Conservation (phyloP, 139 green algal species). For the Chlamydomonas sphaeroides region DNA sequence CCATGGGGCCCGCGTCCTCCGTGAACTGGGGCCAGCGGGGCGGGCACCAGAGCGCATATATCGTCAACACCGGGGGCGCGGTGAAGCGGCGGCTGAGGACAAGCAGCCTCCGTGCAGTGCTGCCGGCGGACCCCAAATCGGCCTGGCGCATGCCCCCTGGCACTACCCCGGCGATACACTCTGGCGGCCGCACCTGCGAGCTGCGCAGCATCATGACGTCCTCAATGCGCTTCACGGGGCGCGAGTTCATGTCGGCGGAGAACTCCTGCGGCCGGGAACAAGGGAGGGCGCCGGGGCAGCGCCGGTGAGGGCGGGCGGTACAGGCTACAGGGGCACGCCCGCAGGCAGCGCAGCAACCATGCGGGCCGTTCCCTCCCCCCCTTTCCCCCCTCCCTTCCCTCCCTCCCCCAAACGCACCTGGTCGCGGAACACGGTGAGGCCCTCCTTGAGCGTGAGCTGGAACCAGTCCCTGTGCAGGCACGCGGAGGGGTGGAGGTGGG, state of each 20-base stretch:
- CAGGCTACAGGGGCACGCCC: too few species aligned
- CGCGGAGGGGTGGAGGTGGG: constrained; percentile 60
- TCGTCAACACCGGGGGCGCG: too few species aligned
- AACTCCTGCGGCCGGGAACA: constrained; percentile 83
- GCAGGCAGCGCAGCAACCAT: too few species aligned
- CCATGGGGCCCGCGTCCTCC: constrained; percentile 94
- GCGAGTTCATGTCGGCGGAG: constrained; percentile 92
- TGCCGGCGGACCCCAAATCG: too few species aligned
- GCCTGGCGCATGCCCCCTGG: background rate
- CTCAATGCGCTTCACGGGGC: constrained; percentile 94
- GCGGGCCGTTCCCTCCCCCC: too few species aligned
- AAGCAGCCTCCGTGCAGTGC: too few species aligned
- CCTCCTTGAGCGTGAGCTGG: constrained; percentile 98
- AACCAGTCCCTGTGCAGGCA: constrained; percentile 88
- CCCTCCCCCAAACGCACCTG: constrained; percentile 49
- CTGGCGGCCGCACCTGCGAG: constrained; percentile 19
- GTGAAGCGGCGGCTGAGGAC: too few species aligned
- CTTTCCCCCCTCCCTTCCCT: background rate
- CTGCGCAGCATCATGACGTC: constrained; percentile 83
- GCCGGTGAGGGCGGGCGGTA: too few species aligned
- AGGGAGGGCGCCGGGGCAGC: too few species aligned
- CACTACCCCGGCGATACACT: background rate
- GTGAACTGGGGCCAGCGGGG: constrained; percentile 82
- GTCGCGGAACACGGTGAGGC: constrained; percentile 96
- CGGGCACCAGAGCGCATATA: too few species aligned